Evolutionary conservation across 1,284 basidiomycete species (phyloP).

Genomic region (Malassezia restricta): DNA sequence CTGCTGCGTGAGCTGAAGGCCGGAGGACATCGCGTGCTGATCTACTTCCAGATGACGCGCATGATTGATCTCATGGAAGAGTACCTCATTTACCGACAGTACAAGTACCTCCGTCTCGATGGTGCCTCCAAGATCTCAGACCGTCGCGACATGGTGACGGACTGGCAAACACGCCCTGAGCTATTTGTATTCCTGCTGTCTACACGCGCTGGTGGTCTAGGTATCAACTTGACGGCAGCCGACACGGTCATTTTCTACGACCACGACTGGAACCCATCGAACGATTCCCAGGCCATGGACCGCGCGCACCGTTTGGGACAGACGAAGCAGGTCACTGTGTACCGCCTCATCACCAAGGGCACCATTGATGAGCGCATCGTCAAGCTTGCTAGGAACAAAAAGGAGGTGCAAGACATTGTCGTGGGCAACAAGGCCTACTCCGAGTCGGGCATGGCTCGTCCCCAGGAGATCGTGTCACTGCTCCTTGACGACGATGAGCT

Average conservation of each 20-base stretch:
- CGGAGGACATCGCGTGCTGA: slow-evolving; percentile 81
- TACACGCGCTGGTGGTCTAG: slow-evolving; percentile 89
- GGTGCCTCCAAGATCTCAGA: slow-evolving; percentile 92
- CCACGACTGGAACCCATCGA: slow-evolving; percentile 90
- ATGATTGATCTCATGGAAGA: slow-evolving; percentile 99
- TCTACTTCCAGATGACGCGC: slow-evolving; percentile 99
- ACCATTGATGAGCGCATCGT: slow-evolving; percentile 99
- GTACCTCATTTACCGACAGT: slow-evolving; percentile 91
- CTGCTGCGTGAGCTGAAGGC: slow-evolving; percentile 84
- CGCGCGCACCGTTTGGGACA: slow-evolving; percentile 96
- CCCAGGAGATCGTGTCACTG: slow-evolving; percentile 91
- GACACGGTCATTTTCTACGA: slow-evolving; percentile 92
- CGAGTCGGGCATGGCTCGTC: slow-evolving; percentile 60
- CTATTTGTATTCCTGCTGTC: slow-evolving; percentile 56
- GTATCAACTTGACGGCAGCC: slow-evolving; percentile 95
- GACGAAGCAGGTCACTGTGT: slow-evolving; percentile 96
- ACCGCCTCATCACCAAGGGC: slow-evolving; percentile 86
- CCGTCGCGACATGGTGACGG: slow-evolving; percentile 95
- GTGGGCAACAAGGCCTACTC: slow-evolving; percentile 79
- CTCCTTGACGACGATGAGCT: slow-evolving; percentile 80
- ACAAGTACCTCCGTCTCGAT: slow-evolving; percentile 92
- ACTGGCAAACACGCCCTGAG: slow-evolving; percentile 89
- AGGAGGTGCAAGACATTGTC: slow-evolving; percentile 74
- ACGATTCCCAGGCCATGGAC: slow-evolving; percentile 99
- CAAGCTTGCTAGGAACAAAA: slow-evolving; percentile 48